Evolutionary conservation across 1,284 basidiomycete genomes (phyloP).

Genomic region (Cryptococcus sp.): DNA sequence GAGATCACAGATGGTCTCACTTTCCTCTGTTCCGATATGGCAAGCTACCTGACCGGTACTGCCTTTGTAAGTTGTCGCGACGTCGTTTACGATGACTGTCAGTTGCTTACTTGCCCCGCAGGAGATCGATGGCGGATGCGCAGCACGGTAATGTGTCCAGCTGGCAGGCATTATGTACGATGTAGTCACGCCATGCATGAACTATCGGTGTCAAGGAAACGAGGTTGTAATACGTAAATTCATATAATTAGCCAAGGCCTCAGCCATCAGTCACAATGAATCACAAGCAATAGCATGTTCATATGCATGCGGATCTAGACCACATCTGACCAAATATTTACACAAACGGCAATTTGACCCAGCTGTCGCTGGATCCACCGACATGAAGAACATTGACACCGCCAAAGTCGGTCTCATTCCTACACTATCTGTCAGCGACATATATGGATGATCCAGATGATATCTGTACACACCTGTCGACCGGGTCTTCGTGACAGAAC

Average conservation of each 20-base stretch:
- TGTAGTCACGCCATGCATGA: too few relatives aligned
- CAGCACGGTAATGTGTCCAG: neutral
- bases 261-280: too few relatives aligned
- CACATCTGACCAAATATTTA: neutral
- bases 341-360: neutral
- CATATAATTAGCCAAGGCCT: too few relatives aligned
- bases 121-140: neutral
- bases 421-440: neutral
- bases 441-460: too few relatives aligned
- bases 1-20: constrained; percentile 1
- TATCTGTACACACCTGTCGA: neutral
- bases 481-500: constrained; percentile 21
- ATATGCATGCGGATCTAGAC: neutral
- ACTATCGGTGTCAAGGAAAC: too few relatives aligned
- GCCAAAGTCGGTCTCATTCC: neutral
- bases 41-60: neutral
- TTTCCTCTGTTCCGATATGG: neutral
- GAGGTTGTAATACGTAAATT: too few relatives aligned
- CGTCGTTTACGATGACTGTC: too few relatives aligned
- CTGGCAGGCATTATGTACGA: too few relatives aligned
- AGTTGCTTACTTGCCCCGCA: neutral
- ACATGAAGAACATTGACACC: neutral
- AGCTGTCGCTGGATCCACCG: neutral
- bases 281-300: neutral
- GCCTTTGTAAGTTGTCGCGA: neutral